Evolutionary conservation across 2,329 filamentous ascomycete species (phyloP), one percentile per base, ranked within the genome.

Genomic region (Colletotrichum spaethianum): DNA sequence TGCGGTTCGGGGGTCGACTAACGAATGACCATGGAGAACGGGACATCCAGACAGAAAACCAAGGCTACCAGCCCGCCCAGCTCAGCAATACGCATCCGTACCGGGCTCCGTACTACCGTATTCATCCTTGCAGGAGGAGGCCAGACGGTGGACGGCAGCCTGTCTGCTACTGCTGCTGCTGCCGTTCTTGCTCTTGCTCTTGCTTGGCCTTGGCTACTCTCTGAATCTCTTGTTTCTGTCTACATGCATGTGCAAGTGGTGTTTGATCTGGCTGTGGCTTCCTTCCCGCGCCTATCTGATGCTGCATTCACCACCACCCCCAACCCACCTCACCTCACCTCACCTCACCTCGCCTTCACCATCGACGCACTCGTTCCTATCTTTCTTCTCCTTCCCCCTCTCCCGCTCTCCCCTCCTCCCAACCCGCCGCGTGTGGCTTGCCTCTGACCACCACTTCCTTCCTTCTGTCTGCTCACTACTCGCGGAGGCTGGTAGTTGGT

Each of bases 351-450:
- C 18, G 31, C 38, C 36, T 55, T 60, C 52, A 46, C 59, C 52
- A 33, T 50, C 50, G 20, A 57, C 69, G 53, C 57, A 44, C 11
- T 46, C 64, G 36, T 53, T 69, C 14, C 44, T 20, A 42, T 56
- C 66, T 55, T 26, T 56, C 66, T 66, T 31, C 31, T 40, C 48
- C 44, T 14, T 26, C 20, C 38, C n/a, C 11, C 8, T 5, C 60
- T 26, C 20, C n/a, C 48, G 23, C 52, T 7, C 12, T n/a, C 42
- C 2, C 56, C 48, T 26, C 31, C 55, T 48, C 14, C 28, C 31
- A 18, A 28, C 38, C 67, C 31, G 11, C 6, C 65, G 20, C 33
- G 42, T 52, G 31, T 69, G 20, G 69, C 59, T 60, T 72, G 65
- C 28, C 9, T 68, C 52, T n/a, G 56, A 53, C 55, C 38, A 31